phyloP scores from a whole-genome alignment of 2,329 filamentous ascomycete species.

The Talaromyces funiculosus region DNA sequence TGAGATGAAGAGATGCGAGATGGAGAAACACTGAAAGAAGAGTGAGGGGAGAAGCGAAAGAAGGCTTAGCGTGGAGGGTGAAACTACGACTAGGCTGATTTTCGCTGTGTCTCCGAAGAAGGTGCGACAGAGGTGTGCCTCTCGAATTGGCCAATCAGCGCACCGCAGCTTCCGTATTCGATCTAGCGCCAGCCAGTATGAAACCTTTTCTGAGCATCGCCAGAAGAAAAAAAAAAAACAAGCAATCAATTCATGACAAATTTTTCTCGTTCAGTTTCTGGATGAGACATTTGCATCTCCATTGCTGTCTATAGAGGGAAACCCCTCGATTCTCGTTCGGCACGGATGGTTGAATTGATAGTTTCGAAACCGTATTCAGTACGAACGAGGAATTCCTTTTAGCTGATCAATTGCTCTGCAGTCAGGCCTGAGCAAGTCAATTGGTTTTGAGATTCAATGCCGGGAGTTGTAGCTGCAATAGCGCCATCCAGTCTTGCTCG shows the following conservation, averaged over 20 bases:
- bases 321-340: neutral
- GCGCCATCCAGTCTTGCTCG: neutral
- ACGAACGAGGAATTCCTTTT: neutral
- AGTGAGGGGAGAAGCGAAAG: neutral
- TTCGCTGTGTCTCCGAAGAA: neutral
- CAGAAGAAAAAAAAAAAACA: neutral
- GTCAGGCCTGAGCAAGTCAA: neutral
- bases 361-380: neutral
- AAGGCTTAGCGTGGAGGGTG: neutral
- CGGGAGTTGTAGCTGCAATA: neutral
- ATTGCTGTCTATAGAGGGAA: neutral
- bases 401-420: neutral
- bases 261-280: neutral
- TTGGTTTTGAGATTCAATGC: neutral
- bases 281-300: neutral
- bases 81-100: neutral
- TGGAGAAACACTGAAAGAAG: neutral
- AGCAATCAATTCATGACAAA: neutral
- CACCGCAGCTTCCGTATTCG: neutral
- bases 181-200: neutral
- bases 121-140: neutral
- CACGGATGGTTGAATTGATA: neutral
- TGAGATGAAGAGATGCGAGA: neutral
- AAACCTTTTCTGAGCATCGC: neutral
- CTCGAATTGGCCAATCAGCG: conserved; percentile 1